Conservation (phyloP, 2,329 filamentous ascomycete genomes). For the Ophiognomonia clavigignenti-juglandacearum region DNA sequence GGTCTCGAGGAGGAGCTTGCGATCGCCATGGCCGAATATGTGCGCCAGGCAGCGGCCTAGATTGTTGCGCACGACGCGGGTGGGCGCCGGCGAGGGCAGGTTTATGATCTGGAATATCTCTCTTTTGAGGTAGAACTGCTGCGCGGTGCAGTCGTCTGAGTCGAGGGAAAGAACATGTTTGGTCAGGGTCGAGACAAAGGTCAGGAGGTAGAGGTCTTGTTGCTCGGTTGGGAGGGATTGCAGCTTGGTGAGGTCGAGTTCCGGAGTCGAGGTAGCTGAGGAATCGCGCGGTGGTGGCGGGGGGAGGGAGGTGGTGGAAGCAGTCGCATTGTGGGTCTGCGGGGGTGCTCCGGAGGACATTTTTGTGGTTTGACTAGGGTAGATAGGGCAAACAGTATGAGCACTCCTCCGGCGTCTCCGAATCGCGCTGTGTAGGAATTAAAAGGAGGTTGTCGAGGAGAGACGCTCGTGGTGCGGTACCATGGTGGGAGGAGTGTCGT, state of each 20-base stretch:
- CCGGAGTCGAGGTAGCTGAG: slow-evolving; percentile 46
- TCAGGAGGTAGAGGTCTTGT: slow-evolving; percentile 90
- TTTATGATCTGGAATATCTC: slow-evolving; percentile 92
- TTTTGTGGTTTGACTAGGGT: not conserved
- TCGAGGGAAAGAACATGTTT: slow-evolving; percentile 73
- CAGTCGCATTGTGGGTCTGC: slow-evolving; percentile 17
- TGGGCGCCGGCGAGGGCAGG: slow-evolving; percentile 73
- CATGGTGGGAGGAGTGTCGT: too few relatives aligned
- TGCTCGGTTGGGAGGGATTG: slow-evolving; percentile 88
- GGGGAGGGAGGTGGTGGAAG: slow-evolving; percentile 25
- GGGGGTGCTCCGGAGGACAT: slow-evolving; percentile 18
- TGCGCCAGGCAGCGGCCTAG: slow-evolving; percentile 78
- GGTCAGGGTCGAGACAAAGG: slow-evolving; percentile 76
- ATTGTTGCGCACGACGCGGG: slow-evolving; percentile 85
- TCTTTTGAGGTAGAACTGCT: slow-evolving; percentile 89
- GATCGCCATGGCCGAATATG: slow-evolving; percentile 79
- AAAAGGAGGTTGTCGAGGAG: not conserved
- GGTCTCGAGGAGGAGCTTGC: slow-evolving; percentile 89
- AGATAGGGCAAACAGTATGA: not conserved
- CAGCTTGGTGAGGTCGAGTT: slow-evolving; percentile 87
- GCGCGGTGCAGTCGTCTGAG: slow-evolving; percentile 74
- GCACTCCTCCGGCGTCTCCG: slow-evolving; percentile 7
- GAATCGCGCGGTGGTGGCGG: slow-evolving; percentile 18
- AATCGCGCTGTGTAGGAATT: not conserved
- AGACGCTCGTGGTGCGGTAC: too few relatives aligned